These are phyloP conservation scores for Erythrobasidium yunnanense DNA, from an alignment of 768 basidiomycete species.

Conservation along the genomic window DNA sequence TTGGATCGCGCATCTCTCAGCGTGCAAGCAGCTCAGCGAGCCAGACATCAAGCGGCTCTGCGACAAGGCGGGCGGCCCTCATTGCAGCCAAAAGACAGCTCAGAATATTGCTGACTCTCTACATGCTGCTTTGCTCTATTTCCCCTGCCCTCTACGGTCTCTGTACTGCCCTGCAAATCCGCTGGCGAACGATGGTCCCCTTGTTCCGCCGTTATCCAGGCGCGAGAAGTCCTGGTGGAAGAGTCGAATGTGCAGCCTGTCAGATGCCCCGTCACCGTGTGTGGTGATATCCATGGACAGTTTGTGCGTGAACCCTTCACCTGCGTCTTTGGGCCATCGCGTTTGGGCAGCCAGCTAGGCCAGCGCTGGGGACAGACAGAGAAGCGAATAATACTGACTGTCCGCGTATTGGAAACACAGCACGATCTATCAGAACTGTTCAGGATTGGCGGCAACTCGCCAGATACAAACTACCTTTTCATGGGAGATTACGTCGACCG, in stretches of 20 bases:
- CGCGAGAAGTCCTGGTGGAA: conserved; percentile 95
- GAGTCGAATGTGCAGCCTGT: conserved; percentile 99
- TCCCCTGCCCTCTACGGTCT: neutral
- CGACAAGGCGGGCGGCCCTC: conserved; percentile 66
- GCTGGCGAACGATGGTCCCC: neutral
- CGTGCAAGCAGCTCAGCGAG: conserved; percentile 94
- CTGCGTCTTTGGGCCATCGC: neutral
- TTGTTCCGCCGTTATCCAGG: conserved; percentile 47
- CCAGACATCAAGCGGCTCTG: conserved; percentile 92
- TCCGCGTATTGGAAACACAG: no score
- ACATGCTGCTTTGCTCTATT: neutral
- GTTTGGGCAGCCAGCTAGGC: neutral
- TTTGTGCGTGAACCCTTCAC: conserved; percentile 59
- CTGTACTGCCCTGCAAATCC: neutral
- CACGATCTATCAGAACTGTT: conserved; percentile 99
- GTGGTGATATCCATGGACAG: conserved; percentile 99
- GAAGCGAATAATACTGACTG: neutral
- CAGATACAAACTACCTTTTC: conserved; percentile 98
- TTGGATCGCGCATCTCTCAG: conserved; percentile 92
- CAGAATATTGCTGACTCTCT: no score
- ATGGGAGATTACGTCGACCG: conserved; percentile 98
- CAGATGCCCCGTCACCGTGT: conserved; percentile 95
- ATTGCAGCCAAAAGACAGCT: no score
- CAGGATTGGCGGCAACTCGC: conserved; percentile 95
- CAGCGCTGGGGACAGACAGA: neutral